Conservation (phyloP, 2,329 filamentous ascomycete genomes). For the Colletotrichum lupini region DNA sequence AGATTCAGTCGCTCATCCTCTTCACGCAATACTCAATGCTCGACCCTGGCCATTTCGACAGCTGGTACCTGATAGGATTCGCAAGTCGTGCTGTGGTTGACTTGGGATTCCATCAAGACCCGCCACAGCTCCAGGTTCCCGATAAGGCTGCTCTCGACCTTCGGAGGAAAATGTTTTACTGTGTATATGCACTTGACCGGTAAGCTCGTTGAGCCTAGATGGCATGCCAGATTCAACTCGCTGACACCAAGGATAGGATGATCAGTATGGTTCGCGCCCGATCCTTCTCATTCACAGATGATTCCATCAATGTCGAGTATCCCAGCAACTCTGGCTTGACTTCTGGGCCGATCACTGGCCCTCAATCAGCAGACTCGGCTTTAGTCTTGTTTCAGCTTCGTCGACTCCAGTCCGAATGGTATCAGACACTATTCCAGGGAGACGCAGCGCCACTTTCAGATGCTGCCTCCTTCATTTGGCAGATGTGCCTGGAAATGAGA, state of each 20-base stretch:
- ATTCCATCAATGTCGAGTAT: slow-evolving; percentile 83
- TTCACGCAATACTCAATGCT: slow-evolving; percentile 91
- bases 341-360: slow-evolving; percentile 55
- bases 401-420: slow-evolving; percentile 88
- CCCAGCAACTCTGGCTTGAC: slow-evolving; percentile 64
- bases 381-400: slow-evolving; percentile 84
- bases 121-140: slow-evolving; percentile 74
- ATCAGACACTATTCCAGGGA: slow-evolving; percentile 87
- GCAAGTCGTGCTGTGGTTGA: slow-evolving; percentile 90
- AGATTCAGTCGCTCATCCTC: slow-evolving; percentile 88
- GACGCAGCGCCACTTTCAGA: slow-evolving; percentile 76
- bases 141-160: slow-evolving; percentile 79
- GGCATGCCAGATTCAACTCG: not conserved
- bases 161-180: slow-evolving; percentile 87
- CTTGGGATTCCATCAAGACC: slow-evolving; percentile 92
- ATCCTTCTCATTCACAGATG: slow-evolving; percentile 94
- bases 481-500: slow-evolving; percentile 79
- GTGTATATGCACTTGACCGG: slow-evolving; percentile 90
- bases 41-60: slow-evolving; percentile 91
- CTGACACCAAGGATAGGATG: slow-evolving; percentile 61
- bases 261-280: slow-evolving; percentile 90
- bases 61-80: slow-evolving; percentile 93
- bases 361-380: slow-evolving; percentile 73
- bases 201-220: slow-evolving; percentile 49
- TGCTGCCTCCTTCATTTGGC: slow-evolving; percentile 78